Evolutionary conservation across 345 rosid species (phyloP).

Genomic region (Excoecaria cochinchinensis): DNA sequence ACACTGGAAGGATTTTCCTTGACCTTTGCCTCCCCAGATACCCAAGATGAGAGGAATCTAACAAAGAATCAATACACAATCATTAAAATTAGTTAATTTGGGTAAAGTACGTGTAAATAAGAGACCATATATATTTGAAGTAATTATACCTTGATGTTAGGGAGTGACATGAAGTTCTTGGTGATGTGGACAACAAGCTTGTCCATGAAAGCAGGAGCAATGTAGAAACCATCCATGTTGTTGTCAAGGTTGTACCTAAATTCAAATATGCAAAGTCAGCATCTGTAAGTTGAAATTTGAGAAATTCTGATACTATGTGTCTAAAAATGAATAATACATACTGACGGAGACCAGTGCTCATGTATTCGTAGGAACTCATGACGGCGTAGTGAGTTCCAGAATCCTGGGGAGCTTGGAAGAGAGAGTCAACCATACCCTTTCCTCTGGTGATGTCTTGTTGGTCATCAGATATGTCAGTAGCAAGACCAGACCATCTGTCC

Average conservation of each 20-base stretch:
- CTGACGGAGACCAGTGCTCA: conserved; percentile 76
- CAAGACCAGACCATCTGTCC: conserved; percentile 85
- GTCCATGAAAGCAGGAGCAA: conserved; percentile 99
- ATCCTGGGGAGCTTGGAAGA: conserved; percentile 85
- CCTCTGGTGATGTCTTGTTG: conserved; percentile 97
- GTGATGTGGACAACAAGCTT: conserved; percentile 88
- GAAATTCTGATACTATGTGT: too few relatives aligned
- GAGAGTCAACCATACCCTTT: conserved; percentile 83
- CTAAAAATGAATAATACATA: conserved; percentile 30
- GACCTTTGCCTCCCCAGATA: conserved; percentile 99
- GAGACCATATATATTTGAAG: not conserved
- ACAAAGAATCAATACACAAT: not conserved
- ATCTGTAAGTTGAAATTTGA: too few relatives aligned
- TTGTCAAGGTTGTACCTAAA: conserved; percentile 74
- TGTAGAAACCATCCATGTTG: conserved; percentile 78
- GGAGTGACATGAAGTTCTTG: conserved; percentile 93
- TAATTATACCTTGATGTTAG: conserved; percentile 73
- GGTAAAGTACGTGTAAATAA: not conserved
- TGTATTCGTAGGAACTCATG: conserved; percentile 77
- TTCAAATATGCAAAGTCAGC: not conserved
- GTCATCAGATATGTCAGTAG: conserved; percentile 68
- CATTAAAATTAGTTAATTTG: too few relatives aligned
- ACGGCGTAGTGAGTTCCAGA: conserved; percentile 83
- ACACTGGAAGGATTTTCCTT: conserved; percentile 97
- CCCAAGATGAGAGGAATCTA: conserved; percentile 97